Evolutionary conservation across 768 basidiomycete species (phyloP).

Genomic region (Heimioporus sp.): DNA sequence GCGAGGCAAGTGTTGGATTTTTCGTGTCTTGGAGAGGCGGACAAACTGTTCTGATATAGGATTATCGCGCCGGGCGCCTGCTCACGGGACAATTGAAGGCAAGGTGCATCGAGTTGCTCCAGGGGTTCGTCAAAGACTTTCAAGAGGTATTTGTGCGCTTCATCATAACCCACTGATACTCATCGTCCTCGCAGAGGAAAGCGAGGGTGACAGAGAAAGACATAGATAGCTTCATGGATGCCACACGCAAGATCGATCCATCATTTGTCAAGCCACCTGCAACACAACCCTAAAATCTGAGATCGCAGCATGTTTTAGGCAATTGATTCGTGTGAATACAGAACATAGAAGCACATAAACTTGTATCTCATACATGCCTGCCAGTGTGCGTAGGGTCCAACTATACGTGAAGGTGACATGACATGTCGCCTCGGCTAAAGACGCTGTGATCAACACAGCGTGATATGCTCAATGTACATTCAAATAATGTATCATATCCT

Average conservation of each 20-base stretch:
- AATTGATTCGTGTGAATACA: neutral
- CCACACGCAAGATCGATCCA: slow-evolving; percentile 69
- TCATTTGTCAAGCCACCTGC: slow-evolving; percentile 41
- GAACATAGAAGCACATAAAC: slow-evolving; percentile 2
- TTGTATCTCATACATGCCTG: neutral
- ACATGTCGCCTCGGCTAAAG: neutral
- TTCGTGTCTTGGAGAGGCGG: neutral
- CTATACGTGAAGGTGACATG: too few relatives aligned
- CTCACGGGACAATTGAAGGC: slow-evolving; percentile 92
- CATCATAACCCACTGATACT: neutral
- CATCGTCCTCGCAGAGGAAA: slow-evolving; percentile 54
- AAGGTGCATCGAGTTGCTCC: slow-evolving; percentile 78
- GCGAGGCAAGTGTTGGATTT: slow-evolving; percentile 47
- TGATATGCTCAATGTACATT: neutral
- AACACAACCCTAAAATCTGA: neutral
- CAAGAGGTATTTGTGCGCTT: slow-evolving; percentile 58
- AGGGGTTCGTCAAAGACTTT: slow-evolving; percentile 81
- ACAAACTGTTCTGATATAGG: slow-evolving; percentile 43
- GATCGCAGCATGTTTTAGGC: neutral
- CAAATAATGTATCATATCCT: slow-evolving; percentile 16
- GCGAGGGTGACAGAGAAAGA: slow-evolving; percentile 78
- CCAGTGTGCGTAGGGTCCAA: too few relatives aligned
- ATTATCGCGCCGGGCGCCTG: slow-evolving; percentile 85
- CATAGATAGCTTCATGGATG: slow-evolving; percentile 78
- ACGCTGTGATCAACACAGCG: slow-evolving; percentile 13